Evolutionary conservation across 139 green algal species (phyloP).

Genomic region (Coelastrella sp.): DNA sequence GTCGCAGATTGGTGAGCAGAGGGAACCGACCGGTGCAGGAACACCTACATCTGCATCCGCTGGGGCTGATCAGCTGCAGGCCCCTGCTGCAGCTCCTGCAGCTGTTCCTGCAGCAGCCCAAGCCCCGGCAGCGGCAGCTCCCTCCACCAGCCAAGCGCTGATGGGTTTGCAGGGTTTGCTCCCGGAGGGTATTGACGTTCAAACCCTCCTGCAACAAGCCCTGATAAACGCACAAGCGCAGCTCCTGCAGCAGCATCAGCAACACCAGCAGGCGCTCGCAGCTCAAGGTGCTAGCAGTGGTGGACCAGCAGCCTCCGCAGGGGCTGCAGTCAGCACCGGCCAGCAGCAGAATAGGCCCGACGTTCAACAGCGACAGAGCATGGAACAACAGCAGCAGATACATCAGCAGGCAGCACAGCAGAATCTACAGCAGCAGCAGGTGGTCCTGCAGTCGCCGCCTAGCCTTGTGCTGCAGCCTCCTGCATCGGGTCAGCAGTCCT

Average conservation of each 20-base stretch:
- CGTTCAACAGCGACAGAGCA: background rate
- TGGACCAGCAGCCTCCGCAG: background rate
- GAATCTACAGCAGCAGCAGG: background rate
- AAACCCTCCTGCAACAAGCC: slow-evolving; percentile 42
- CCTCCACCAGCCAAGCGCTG: background rate
- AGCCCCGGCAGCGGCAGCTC: background rate
- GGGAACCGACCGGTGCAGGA: background rate
- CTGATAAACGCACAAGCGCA: slow-evolving; percentile 41
- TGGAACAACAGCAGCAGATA: background rate
- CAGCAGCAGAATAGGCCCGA: background rate
- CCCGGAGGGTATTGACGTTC: slow-evolving; percentile 12
- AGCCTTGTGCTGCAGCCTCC: slow-evolving; percentile 1
- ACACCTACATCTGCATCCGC: background rate
- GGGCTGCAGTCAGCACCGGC: background rate
- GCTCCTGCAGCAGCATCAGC: slow-evolving; percentile 43
- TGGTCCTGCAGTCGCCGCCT: background rate
- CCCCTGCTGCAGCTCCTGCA: background rate
- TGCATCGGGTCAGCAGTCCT: background rate
- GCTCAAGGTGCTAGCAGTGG: background rate
- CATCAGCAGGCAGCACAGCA: background rate
- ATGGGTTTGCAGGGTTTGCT: slow-evolving; percentile 31
- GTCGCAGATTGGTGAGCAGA: background rate
- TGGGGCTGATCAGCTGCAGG: background rate
- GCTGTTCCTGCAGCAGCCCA: background rate
- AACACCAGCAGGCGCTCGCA: background rate